A percentile compares a stretch with the other conserved stretches of the same genome.
Conservation (phyloP, 345 rosid species). For the Combretum micranthum region DNA sequence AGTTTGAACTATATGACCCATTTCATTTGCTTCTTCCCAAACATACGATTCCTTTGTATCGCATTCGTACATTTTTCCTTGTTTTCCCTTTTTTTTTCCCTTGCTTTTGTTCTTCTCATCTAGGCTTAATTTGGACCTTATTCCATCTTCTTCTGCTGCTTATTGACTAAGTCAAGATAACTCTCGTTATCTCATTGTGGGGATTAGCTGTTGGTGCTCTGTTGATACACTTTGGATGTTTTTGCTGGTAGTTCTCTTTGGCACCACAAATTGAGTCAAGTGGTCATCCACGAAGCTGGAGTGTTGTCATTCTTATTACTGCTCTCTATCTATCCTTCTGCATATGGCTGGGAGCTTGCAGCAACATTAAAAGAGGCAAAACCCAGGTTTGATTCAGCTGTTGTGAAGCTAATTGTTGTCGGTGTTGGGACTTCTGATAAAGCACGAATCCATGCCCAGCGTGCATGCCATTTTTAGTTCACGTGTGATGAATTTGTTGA, state of each 20-base stretch:
- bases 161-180: no score
- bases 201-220: slow-evolving; percentile 82
- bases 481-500: not conserved
- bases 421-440: slow-evolving; percentile 86
- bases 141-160: no score
- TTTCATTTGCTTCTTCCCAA: no score
- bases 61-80: no score
- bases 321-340: not conserved
- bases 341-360: slow-evolving; percentile 92
- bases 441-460: slow-evolving; percentile 58
- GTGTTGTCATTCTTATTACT: not conserved
- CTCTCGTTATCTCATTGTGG: slow-evolving; percentile 17
- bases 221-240: slow-evolving; percentile 83
- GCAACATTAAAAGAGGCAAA: slow-evolving; percentile 56
- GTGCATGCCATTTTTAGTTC: slow-evolving; percentile 33
- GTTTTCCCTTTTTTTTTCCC: no score
- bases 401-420: slow-evolving; percentile 67
- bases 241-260: slow-evolving; percentile 54
- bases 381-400: slow-evolving; percentile 65
- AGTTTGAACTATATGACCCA: no score
- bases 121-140: no score
- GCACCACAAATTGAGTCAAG: not conserved
- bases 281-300: not conserved
- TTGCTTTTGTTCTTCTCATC: no score
- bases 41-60: no score